phyloP scores from a whole-genome alignment of 768 basidiomycete genomes.

The Amanita exitialis region DNA sequence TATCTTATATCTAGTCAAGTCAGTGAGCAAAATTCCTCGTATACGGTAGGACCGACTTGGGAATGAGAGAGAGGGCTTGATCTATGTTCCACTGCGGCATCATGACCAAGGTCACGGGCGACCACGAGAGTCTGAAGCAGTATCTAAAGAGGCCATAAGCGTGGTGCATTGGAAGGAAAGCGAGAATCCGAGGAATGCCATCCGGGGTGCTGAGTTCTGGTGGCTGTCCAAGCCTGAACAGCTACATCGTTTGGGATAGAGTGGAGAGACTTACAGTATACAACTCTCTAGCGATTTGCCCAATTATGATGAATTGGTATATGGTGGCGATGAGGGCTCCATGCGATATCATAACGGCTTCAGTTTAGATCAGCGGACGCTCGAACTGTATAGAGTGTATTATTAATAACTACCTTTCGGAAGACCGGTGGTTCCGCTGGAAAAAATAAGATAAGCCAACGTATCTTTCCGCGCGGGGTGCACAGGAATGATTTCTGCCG shows the following conservation, averaged over 20 bases:
- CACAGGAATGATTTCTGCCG: conserved; percentile 29
- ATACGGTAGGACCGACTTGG: not conserved
- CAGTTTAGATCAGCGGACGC: not conserved
- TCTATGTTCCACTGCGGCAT: conserved; percentile 47
- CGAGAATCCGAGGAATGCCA: conserved; percentile 38
- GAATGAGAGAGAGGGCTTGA: not conserved
- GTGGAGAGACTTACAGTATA: conserved; percentile 22
- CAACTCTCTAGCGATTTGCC: conserved; percentile 20
- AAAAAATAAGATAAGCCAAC: conserved; percentile 63
- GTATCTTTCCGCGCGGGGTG: conserved; percentile 40
- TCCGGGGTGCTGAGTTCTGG: conserved; percentile 29
- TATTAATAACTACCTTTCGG: conserved; percentile 46
- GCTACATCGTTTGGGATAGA: not conserved
- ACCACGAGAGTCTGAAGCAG: conserved; percentile 37
- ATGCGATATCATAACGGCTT: conserved; percentile 67
- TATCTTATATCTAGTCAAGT: conserved; percentile 38
- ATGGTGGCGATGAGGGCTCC: conserved; percentile 44
- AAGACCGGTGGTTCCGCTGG: conserved; percentile 69
- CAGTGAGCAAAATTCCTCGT: not conserved
- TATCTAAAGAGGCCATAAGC: conserved; percentile 49
- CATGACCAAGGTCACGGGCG: conserved; percentile 38
- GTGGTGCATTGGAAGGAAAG: conserved; percentile 62
- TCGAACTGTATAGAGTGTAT: not conserved
- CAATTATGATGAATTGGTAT: conserved; percentile 23
- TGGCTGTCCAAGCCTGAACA: conserved; percentile 19